A percentile compares a stretch with the other conserved stretches of the same genome.
These are phyloP conservation scores for Scutellaria baicalensis DNA, from an alignment of 257 asterid genomes.

Conservation along the genomic window DNA sequence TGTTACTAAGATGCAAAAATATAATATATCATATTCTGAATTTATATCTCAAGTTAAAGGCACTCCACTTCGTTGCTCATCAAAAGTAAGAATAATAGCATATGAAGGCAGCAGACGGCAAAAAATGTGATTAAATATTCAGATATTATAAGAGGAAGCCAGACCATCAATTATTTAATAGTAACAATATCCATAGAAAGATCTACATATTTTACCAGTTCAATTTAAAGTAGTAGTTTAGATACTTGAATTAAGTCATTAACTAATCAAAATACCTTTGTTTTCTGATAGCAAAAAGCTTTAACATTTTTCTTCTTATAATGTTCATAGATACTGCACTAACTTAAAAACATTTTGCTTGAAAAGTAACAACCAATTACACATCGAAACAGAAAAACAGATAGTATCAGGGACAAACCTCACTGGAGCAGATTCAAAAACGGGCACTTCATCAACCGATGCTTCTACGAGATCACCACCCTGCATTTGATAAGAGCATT, in stretches of 20 bases:
- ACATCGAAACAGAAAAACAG: constrained; percentile 1
- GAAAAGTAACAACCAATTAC: not conserved
- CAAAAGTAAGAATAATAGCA: not conserved
- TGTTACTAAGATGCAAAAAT: not conserved
- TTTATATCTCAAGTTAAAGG: not conserved
- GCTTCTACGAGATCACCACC: constrained; percentile 28
- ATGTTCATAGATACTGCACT: not conserved
- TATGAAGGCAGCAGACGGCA: not conserved
- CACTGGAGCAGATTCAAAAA: constrained; percentile 15
- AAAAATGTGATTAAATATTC: not conserved
- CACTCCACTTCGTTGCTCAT: not conserved
- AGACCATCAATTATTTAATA: not conserved
- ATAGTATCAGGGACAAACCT: constrained; percentile 28
- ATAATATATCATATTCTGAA: not conserved
- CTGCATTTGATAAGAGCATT: constrained; percentile 6
- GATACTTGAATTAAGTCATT: not conserved
- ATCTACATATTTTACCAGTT: not conserved
- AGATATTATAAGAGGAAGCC: not conserved
- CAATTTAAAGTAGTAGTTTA: not conserved
- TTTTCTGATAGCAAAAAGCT: not conserved
- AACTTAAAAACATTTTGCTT: not conserved
- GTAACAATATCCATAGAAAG: not conserved
- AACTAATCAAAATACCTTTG: not conserved
- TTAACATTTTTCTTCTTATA: not conserved
- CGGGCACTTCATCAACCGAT: constrained; percentile 25